Conservation (phyloP, 1,284 basidiomycete species). For the Naganishia cerealis region DNA sequence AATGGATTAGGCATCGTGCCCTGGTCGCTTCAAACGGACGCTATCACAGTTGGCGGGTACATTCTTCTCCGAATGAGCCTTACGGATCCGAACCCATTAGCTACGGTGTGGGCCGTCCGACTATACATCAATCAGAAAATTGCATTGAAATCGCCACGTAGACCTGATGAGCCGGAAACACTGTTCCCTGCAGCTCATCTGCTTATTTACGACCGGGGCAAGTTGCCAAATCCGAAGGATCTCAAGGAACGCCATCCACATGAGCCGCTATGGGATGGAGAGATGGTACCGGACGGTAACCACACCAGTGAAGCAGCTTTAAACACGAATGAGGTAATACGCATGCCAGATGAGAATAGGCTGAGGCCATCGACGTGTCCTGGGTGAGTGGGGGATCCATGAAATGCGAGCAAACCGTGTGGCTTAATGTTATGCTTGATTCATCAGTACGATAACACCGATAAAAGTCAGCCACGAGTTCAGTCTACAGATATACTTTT, state of each 20-base stretch:
- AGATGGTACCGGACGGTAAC: conserved; percentile 13
- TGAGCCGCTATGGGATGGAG: conserved; percentile 32
- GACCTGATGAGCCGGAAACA: conserved; percentile 29
- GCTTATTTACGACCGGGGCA: conserved; percentile 29
- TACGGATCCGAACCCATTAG: conserved; percentile 27
- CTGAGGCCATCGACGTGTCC: conserved; percentile 34
- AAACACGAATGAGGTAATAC: conserved; percentile 23
- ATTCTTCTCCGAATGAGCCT: conserved; percentile 26
- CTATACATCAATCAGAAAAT: conserved; percentile 32
- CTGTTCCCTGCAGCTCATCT: conserved; percentile 30
- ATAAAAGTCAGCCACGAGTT: conserved; percentile 34
- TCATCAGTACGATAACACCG: conserved; percentile 31
- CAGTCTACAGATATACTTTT: conserved; percentile 33
- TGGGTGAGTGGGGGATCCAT: conserved; percentile 22
- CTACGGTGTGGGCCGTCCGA: conserved; percentile 28
- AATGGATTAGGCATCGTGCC: conserved; percentile 31
- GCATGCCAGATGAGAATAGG: conserved; percentile 34
- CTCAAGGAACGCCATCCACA: conserved; percentile 22
- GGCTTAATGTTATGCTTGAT: not conserved
- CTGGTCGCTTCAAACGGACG: conserved; percentile 33
- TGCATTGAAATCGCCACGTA: conserved; percentile 27
- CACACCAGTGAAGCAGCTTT: not conserved
- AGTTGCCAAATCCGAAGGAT: conserved; percentile 21
- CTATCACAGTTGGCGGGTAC: conserved; percentile 34
- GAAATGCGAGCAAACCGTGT: not conserved